phyloP scores from a whole-genome alignment of 352 stramenopile genomes.

The Nothophytophthora sp. region DNA sequence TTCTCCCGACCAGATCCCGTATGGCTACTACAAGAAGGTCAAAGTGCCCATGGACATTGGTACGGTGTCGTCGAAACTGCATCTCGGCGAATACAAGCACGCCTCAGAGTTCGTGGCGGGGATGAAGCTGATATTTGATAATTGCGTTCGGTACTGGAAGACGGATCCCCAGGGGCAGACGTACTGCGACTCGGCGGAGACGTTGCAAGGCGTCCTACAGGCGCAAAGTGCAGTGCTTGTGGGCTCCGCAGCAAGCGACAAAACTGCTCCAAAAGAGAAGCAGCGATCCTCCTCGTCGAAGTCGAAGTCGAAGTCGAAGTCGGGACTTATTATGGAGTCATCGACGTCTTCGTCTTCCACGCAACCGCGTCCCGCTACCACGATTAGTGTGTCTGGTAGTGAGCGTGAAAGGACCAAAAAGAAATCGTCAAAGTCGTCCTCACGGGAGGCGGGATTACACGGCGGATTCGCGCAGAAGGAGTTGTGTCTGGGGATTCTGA shows the following conservation, averaged over 20 bases:
- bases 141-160: slow-evolving; percentile 85
- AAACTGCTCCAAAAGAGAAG: slow-evolving; percentile 38
- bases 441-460: slow-evolving; percentile 34
- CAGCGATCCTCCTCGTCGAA: slow-evolving; percentile 35
- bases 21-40: slow-evolving; percentile 82
- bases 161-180: slow-evolving; percentile 70
- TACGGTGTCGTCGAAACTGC: slow-evolving; percentile 70
- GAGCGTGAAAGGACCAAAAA: slow-evolving; percentile 36
- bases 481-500: slow-evolving; percentile 67
- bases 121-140: slow-evolving; percentile 84
- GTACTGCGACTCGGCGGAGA: slow-evolving; percentile 79
- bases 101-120: slow-evolving; percentile 57
- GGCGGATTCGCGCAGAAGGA: slow-evolving; percentile 62
- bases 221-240: slow-evolving; percentile 41
- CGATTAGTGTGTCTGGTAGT: slow-evolving; percentile 3
- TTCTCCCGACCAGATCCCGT: slow-evolving; percentile 80
- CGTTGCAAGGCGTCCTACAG: slow-evolving; percentile 55
- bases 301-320: slow-evolving; percentile 18
- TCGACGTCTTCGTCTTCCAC: slow-evolving; percentile 10
- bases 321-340: too few relatives aligned
- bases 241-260: slow-evolving; percentile 23
- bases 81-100: slow-evolving; percentile 69
- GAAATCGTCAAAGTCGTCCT: slow-evolving; percentile 41
- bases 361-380: slow-evolving; percentile 1
- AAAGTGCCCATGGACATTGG: slow-evolving; percentile 84